A percentile compares a stretch with the other conserved stretches of the same genome.
phyloP scores from a whole-genome alignment of 352 stramenopile species.

The Peronospora belbahrii region DNA sequence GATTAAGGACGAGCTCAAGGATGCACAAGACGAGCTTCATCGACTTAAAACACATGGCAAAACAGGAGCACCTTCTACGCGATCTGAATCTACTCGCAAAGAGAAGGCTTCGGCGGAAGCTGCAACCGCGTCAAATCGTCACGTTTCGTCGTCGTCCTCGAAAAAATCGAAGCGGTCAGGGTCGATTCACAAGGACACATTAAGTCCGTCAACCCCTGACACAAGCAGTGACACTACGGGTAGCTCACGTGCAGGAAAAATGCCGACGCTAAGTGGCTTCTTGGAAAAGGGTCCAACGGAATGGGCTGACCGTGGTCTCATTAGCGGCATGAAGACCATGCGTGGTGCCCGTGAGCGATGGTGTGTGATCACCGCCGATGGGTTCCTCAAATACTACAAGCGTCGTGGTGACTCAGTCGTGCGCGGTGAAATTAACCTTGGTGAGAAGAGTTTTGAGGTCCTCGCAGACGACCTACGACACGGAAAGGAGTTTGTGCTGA shows the following conservation, averaged over 20 bases:
- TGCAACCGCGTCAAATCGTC: conserved; percentile 7
- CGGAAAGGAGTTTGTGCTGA: conserved; percentile 73
- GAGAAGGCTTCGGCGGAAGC: conserved; percentile 10
- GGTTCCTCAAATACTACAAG: conserved; percentile 83
- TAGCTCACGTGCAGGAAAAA: conserved; percentile 31
- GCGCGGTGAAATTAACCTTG: conserved; percentile 73
- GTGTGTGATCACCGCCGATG: conserved; percentile 70
- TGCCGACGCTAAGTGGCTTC: conserved; percentile 69
- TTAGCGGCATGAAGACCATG: conserved; percentile 84
- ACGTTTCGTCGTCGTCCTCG: conserved; percentile 10
- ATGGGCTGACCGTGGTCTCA: conserved; percentile 67
- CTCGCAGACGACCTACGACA: conserved; percentile 69
- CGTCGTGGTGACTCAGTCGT: conserved; percentile 75
- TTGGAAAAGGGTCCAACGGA: conserved; percentile 84
- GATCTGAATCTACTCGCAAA: conserved; percentile 14
- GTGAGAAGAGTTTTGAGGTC: conserved; percentile 73
- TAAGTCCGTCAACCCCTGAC: conserved; percentile 14
- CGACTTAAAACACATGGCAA: conserved; percentile 43
- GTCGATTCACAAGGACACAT: conserved; percentile 29
- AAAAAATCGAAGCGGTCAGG: conserved; percentile 27
- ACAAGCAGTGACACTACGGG: conserved; percentile 14
- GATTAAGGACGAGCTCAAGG: conserved; percentile 73
- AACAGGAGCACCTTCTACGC: neutral
- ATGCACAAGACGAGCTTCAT: conserved; percentile 60
- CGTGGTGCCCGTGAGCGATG: conserved; percentile 74